Percentiles rank a stretch among this genome's conserved stretches.
Evolutionary conservation across 2,329 filamentous ascomycete genomes (phyloP).

Genomic region (Botrytis byssoidea): DNA sequence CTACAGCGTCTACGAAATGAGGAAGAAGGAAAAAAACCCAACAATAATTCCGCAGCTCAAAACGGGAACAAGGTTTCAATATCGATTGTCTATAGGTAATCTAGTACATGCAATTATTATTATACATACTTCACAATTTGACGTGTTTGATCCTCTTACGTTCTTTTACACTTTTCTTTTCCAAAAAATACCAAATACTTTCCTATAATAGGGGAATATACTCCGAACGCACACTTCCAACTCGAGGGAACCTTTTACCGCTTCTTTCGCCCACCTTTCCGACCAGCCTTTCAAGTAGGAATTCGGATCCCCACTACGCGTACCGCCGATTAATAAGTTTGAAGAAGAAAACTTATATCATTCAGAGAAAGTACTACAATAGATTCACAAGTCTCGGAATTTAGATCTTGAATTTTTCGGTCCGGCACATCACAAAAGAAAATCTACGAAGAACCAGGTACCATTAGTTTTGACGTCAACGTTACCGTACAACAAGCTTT

Average conservation of each 20-base stretch:
- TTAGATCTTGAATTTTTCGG: neutral
- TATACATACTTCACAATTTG: conserved; percentile 8
- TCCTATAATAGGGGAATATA: conserved; percentile 13
- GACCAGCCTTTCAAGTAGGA: conserved; percentile 18
- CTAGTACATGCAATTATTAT: conserved; percentile 10
- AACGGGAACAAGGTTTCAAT: conserved; percentile 15
- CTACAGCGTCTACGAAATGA: conserved; percentile 12
- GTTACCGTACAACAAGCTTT: neutral
- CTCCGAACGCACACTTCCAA: conserved; percentile 4
- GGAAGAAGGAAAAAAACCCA: neutral
- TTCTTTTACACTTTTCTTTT: conserved; percentile 4
- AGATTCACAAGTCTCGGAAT: neutral
- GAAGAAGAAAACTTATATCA: conserved; percentile 15
- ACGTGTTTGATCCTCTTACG: neutral
- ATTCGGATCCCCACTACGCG: conserved; percentile 14
- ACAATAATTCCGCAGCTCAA: neutral
- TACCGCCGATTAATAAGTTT: conserved; percentile 18
- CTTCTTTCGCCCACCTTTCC: conserved; percentile 21
- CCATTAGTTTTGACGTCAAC: conserved; percentile 6
- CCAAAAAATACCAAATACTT: neutral
- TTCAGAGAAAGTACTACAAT: conserved; percentile 4
- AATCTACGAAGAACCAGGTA: neutral
- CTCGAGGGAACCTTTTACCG: conserved; percentile 17
- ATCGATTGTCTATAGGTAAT: neutral
- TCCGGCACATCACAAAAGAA: neutral